Base-by-base conservation (phyloP, 2,329 filamentous ascomycete species). In the Fusarium pseudograminearum region DNA sequence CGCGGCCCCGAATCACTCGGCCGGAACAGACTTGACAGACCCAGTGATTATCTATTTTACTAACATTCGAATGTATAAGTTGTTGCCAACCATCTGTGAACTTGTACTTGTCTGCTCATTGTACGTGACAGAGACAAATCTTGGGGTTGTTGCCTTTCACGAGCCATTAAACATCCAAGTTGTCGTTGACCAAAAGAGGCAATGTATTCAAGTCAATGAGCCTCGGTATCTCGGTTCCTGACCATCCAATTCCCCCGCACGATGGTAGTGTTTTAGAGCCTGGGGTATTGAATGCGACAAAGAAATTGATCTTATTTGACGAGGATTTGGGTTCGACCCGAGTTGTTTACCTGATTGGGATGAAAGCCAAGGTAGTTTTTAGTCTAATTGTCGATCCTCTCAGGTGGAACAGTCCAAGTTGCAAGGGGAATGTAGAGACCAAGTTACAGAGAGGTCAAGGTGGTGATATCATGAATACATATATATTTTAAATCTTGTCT, bases 191-290 rank as follows among this genome's bases (percentile, higher is more conserved):
- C 54, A 28, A 68, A 65, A 65, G 9, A 52, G 41, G 41, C 41
- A 58, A 59, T 57, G n/a, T 46, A 14, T 46, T 9, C 8, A 26
- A 24, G 26, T 50, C 34, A 55, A 57, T 26, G 34, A 65, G 56
- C 70, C 70, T 73, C 69, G 70, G 70, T 55, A 72, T 66, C 61
- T 72, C 68, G 72, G 72, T 58, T 60, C 61, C 30, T 51, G 14
- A 7, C 20, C 16, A 5, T 24, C 31, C 24, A 46, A 20, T 46
- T 61, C 61, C 72, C 71, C 72, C 72, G 72, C 72, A 74, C 65
- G 24, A 33, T 34, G 16, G 30, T 28, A 38, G 31, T 16, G 34
- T 41, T 33, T 46, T n/a, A 51, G 26, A 60, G 64, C 58, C 71
- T 54, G 65, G 61, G 67, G 64, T 61, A 73, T 52, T 38, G 44